Conservation (phyloP, 768 basidiomycete species). For the Trametes cubensis region DNA sequence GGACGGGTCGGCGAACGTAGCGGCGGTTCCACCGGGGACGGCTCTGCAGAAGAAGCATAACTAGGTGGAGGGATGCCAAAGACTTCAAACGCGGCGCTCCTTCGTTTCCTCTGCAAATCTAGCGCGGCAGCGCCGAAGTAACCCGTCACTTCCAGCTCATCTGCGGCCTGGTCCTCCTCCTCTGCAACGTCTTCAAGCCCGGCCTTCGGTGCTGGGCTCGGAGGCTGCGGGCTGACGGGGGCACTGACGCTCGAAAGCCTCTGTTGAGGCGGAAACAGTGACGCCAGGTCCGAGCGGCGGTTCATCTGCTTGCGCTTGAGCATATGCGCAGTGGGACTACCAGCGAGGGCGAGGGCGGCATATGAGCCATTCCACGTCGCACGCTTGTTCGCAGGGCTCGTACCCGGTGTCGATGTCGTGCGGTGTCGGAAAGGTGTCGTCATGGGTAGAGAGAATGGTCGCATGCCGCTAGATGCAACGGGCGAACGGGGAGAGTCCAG, state of each 20-base stretch:
- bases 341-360: constrained; percentile 49
- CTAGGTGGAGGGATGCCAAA: constrained; percentile 44
- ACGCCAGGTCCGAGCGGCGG: constrained; percentile 56
- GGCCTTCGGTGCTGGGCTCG: constrained; percentile 8
- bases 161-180: constrained; percentile 36
- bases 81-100: constrained; percentile 50
- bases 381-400: constrained; percentile 47
- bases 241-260: constrained; percentile 42
- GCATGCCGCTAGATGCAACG: constrained; percentile 25
- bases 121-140: constrained; percentile 67
- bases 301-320: constrained; percentile 49
- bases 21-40: constrained; percentile 5
- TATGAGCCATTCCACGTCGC: constrained; percentile 80
- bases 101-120: constrained; percentile 57
- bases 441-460: constrained; percentile 48
- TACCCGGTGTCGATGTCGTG: constrained; percentile 34
- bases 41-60: constrained; percentile 21
- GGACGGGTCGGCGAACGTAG: constrained; percentile 19
- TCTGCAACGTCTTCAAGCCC: constrained; percentile 43
- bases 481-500: constrained; percentile 32
- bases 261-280: constrained; percentile 41
- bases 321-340: constrained; percentile 48
- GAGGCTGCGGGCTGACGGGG: constrained; percentile 39
- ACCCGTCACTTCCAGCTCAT: constrained; percentile 30
- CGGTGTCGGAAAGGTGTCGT: constrained; percentile 23